Evolutionary conservation across 2,329 filamentous ascomycete species (phyloP).

Genomic region (Acrodontium crateriforme): DNA sequence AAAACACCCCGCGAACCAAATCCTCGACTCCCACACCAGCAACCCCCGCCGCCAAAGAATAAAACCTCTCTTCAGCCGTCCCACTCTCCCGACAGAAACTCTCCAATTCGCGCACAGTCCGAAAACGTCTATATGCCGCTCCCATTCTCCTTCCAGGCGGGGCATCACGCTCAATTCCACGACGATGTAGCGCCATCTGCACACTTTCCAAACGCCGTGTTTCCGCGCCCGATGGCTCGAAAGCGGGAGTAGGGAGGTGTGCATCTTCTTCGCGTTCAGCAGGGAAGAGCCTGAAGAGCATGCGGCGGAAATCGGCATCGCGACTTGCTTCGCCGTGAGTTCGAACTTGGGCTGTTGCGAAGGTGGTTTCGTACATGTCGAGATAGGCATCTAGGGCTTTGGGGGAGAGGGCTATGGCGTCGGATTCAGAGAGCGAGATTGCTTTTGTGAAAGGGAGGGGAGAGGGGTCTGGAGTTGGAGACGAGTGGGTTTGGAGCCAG

Average conservation of each 20-base stretch:
- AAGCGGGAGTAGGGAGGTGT: too few relatives aligned
- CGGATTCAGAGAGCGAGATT: slow-evolving; percentile 44
- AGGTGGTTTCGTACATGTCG: slow-evolving; percentile 62
- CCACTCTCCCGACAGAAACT: too few relatives aligned
- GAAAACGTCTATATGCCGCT: slow-evolving; percentile 36
- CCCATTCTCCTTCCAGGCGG: slow-evolving; percentile 28
- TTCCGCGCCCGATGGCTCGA: too few relatives aligned
- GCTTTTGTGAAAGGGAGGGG: too few relatives aligned
- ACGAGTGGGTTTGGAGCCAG: slow-evolving; percentile 47
- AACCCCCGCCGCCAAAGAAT: slow-evolving; percentile 36
- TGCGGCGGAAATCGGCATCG: slow-evolving; percentile 27
- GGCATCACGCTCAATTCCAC: not conserved
- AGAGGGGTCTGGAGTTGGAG: too few relatives aligned
- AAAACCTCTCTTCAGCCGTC: slow-evolving; percentile 31
- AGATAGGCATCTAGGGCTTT: slow-evolving; percentile 60
- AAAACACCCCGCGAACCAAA: slow-evolving; percentile 36
- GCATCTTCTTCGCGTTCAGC: not conserved
- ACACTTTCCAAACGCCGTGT: not conserved
- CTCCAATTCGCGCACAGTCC: slow-evolving; percentile 31
- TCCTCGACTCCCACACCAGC: slow-evolving; percentile 37
- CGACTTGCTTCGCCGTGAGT: slow-evolving; percentile 18
- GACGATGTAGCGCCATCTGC: not conserved
- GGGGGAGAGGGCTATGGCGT: slow-evolving; percentile 48
- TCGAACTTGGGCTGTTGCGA: slow-evolving; percentile 35
- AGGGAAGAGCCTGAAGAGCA: slow-evolving; percentile 31